Evolutionary conservation across 495 filamentous ascomycete genomes (phyloP), one percentile per base, ranked within the genome.

Genomic region (Neurospora discreta): DNA sequence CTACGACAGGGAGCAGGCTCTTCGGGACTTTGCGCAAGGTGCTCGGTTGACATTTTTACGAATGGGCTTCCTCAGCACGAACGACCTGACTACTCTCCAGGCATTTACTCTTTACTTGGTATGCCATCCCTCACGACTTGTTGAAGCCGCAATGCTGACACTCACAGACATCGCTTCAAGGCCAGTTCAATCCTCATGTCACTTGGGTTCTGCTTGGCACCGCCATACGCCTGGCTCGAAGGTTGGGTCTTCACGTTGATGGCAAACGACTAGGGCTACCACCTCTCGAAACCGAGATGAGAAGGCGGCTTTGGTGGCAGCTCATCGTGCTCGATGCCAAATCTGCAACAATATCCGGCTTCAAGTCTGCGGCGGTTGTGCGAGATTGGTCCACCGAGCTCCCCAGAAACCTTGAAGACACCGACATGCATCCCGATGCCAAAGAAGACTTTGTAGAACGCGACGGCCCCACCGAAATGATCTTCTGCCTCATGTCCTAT

Each of bases 271-370:
- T 92, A 72, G 87, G 88, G 0, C 85, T 93, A n/a, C 74, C 84
- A 5, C 85, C 89, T 3, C 87, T 88, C 70, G 89, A 92, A 74
- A 86, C 89, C 18, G 90, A 93, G 74, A 89, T 90, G 77, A 84
- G 90, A 20, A 84, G 90, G 69, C 84, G 90, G 1, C 78, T 92
- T 42, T 93, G 90, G 90, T 93, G 89, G 90, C 88, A 90, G 73
- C 90, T 92, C 41, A 81, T 91, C 74, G 84, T 90, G 71, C 86
- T 91, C 74, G 91, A 93, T 70, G 82, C 82, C 39, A 82, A 83
- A 71, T 83, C 80, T 69, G 82, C 85, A 41, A 85, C 90, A 70
- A 83, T 91, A 43, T 88, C 90, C 67, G 91, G 91, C 36, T 88
- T 89, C 18, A 87, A 86, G 39, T 85, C 90, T 71, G 86, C 82